Base-by-base conservation (phyloP, 352 stramenopile genomes). In the Phytophthora melonis region DNA sequence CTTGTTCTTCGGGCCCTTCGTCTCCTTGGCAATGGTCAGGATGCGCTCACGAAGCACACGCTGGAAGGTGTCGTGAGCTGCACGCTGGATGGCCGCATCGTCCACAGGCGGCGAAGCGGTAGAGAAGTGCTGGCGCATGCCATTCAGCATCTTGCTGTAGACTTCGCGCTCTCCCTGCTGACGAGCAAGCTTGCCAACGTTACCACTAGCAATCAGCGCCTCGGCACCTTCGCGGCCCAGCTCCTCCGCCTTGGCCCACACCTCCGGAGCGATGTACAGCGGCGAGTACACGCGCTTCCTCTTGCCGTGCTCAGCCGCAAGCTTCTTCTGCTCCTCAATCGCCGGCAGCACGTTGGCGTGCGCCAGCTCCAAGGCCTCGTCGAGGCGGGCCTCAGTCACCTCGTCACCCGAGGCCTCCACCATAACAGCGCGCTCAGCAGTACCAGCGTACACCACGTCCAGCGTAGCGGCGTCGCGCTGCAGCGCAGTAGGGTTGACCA, bases 401-500 rank as follows among this genome's bases (percentile, higher is more conserved):
- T 97, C 79, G 39, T 94, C 72, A 27, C 92, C 93, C 14, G 87
- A 86, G 5, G 91, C 90, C 71, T 98, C 93, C 60, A 98, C 95
- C 93, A 98, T 97, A 27, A 98, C 65, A 62, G 86, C 89, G 39
- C 89, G 85, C 27, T 79, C 66, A 39, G 88, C 83, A 36, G 84
- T 97, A 25, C 81, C 93, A 14, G 92, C 91, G 69, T 97, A 98
- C 19, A 98, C 68, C 55, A 98, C 71, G 73, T 97, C 83, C 23
- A 97, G 85, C 45, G 81, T 95, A 60, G 82, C 88, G 10, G 82
- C 70, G 52, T 92, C 85, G 36, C 86, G 87, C 70, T 97, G 89
- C 23, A 77, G 73, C 5, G 79, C 78, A 21, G 91, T 97, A 23
- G 93, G 93, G 81, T 99, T 98, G n/a, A 96, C 73, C n/a, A 99